Evolutionary conservation across 2,329 filamentous ascomycete genomes (phyloP).

Genomic region (Trichoderma sp.): DNA sequence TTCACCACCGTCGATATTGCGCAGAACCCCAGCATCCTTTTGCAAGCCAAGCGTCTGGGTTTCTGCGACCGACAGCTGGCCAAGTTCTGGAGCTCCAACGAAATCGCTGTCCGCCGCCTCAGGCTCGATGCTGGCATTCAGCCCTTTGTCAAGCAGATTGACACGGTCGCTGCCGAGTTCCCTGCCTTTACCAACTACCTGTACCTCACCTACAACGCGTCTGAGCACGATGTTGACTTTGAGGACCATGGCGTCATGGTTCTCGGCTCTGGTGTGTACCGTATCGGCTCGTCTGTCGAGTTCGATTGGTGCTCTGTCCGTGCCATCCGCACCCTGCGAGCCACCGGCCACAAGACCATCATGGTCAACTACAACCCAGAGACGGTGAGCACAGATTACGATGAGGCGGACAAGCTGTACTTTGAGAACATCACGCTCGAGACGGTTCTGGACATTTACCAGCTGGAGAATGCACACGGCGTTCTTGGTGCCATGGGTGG

Average conservation of each 20-base stretch:
- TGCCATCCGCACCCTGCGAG: slow-evolving; percentile 84
- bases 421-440: slow-evolving; percentile 95
- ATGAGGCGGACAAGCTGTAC: slow-evolving; percentile 90
- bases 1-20: slow-evolving; percentile 64
- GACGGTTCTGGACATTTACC: slow-evolving; percentile 89
- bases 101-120: slow-evolving; percentile 80
- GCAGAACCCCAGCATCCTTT: slow-evolving; percentile 63
- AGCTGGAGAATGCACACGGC: slow-evolving; percentile 77
- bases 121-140: slow-evolving; percentile 82
- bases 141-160: slow-evolving; percentile 95
- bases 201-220: slow-evolving; percentile 92
- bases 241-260: slow-evolving; percentile 95
- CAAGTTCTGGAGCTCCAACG: slow-evolving; percentile 91
- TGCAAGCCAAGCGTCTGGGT: slow-evolving; percentile 86
- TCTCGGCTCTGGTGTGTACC: slow-evolving; percentile 90
- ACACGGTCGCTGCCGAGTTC: slow-evolving; percentile 97
- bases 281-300: slow-evolving; percentile 95
- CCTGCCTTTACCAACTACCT: slow-evolving; percentile 93
- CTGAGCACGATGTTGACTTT: slow-evolving; percentile 78
- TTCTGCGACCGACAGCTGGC: slow-evolving; percentile 93
- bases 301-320: slow-evolving; percentile 99
- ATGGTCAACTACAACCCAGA: slow-evolving; percentile 97
- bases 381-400: slow-evolving; percentile 85
- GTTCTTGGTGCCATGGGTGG: slow-evolving; percentile 95
- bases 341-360: slow-evolving; percentile 84